Percentiles rank a stretch among this genome's conserved stretches.
Conservation (phyloP, 495 filamentous ascomycete species). For the Sordaria brevicollis region DNA sequence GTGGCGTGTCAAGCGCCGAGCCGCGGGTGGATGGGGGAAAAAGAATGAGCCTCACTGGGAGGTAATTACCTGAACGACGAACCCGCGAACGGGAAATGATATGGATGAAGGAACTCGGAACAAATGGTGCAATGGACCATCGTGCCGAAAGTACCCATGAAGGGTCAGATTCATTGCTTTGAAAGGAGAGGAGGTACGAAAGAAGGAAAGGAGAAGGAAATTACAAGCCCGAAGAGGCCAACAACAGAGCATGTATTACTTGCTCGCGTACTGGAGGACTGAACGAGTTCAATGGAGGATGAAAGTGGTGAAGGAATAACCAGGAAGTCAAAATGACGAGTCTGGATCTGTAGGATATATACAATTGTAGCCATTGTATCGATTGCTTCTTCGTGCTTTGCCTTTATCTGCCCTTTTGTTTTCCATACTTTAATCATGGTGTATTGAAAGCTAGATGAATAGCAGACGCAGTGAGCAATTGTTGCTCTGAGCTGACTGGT, state of each 20-base stretch:
- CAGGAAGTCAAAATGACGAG: neutral
- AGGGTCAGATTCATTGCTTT: neutral
- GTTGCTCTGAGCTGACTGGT: neutral
- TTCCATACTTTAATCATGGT: neutral
- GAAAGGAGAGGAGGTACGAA: neutral
- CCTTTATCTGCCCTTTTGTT: neutral
- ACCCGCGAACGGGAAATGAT: neutral
- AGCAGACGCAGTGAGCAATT: neutral
- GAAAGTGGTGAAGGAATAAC: neutral
- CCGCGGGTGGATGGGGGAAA: neutral
- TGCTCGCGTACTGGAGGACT: too few relatives aligned
- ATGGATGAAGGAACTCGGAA: neutral
- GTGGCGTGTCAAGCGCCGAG: neutral
- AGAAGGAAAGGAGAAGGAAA: neutral
- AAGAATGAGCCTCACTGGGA: neutral
- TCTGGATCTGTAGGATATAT: neutral
- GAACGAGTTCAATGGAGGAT: neutral
- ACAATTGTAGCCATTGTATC: neutral
- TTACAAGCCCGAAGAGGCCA: neutral
- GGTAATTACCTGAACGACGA: neutral
- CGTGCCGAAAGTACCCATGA: neutral
- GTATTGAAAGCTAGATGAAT: neutral
- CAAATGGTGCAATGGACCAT: neutral
- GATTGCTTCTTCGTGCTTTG: neutral
- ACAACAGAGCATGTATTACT: too few relatives aligned